phyloP scores from a whole-genome alignment of 768 basidiomycete genomes.

The Strobilomyces echinocephalus region DNA sequence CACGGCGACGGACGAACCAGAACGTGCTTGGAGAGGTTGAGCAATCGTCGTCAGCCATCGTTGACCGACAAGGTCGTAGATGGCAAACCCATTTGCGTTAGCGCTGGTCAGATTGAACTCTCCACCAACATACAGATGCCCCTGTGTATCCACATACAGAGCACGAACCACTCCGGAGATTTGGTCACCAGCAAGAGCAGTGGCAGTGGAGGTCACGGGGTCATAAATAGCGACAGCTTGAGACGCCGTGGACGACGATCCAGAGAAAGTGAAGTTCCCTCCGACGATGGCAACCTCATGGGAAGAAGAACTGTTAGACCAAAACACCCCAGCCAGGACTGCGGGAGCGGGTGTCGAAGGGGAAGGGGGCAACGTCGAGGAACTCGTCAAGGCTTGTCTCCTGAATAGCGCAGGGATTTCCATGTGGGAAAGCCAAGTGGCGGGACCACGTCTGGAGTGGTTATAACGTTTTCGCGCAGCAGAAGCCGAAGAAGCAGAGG shows the following conservation, averaged over 20 bases:
- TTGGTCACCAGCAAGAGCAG: slow-evolving; percentile 55
- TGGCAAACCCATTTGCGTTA: slow-evolving; percentile 62
- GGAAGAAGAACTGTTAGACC: slow-evolving; percentile 70
- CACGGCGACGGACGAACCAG: slow-evolving; percentile 57
- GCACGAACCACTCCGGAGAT: slow-evolving; percentile 72
- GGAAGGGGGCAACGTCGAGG: slow-evolving; percentile 50
- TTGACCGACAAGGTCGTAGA: slow-evolving; percentile 69
- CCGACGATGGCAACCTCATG: slow-evolving; percentile 75
- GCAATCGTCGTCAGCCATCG: slow-evolving; percentile 57
- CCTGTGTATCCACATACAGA: slow-evolving; percentile 61
- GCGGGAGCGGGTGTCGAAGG: slow-evolving; percentile 67
- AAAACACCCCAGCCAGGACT: slow-evolving; percentile 83
- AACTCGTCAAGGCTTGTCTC: slow-evolving; percentile 48
- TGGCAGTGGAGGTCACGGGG: slow-evolving; percentile 41
- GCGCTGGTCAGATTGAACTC: slow-evolving; percentile 64
- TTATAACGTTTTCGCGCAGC: slow-evolving; percentile 37
- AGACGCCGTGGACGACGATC: slow-evolving; percentile 37
- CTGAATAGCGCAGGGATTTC: slow-evolving; percentile 38
- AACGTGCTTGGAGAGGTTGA: slow-evolving; percentile 54
- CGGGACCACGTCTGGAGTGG: slow-evolving; percentile 32
- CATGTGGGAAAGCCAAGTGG: slow-evolving; percentile 48
- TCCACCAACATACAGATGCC: slow-evolving; percentile 78
- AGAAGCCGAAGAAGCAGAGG: slow-evolving; percentile 29
- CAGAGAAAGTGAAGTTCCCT: slow-evolving; percentile 77
- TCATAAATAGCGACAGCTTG: slow-evolving; percentile 72